phyloP scores from a whole-genome alignment of 1,284 basidiomycete genomes.

The Austroboletus niveus region DNA sequence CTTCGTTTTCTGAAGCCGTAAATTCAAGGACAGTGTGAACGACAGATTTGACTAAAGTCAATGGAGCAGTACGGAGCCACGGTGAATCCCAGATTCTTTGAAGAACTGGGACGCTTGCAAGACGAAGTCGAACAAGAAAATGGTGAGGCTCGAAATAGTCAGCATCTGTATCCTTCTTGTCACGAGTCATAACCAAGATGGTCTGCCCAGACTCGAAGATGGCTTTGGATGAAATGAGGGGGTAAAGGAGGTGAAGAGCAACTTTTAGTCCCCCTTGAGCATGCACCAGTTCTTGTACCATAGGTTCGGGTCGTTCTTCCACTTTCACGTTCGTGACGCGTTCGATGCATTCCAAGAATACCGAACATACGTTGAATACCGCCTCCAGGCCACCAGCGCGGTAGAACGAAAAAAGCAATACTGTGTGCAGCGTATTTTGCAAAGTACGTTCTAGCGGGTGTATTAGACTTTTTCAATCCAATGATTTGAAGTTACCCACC shows the following conservation, averaged over 20 bases:
- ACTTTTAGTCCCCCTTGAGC: slow-evolving; percentile 83
- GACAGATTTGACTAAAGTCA: slow-evolving; percentile 70
- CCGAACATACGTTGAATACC: slow-evolving; percentile 60
- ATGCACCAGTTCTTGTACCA: slow-evolving; percentile 66
- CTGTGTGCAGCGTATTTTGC: slow-evolving; percentile 77
- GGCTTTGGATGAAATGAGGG: slow-evolving; percentile 76
- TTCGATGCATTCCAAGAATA: slow-evolving; percentile 59
- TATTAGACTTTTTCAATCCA: slow-evolving; percentile 1
- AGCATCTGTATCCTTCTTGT: slow-evolving; percentile 72
- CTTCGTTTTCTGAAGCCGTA: slow-evolving; percentile 80
- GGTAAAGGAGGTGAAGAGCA: slow-evolving; percentile 74
- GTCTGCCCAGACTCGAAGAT: slow-evolving; percentile 89
- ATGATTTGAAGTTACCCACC: slow-evolving; percentile 48
- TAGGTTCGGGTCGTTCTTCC: slow-evolving; percentile 55
- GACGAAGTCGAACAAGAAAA: slow-evolving; percentile 81
- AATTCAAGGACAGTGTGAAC: slow-evolving; percentile 82
- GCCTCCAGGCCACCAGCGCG: slow-evolving; percentile 71
- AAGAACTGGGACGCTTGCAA: slow-evolving; percentile 68
- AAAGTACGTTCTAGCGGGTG: slow-evolving; percentile 62
- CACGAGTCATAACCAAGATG: slow-evolving; percentile 64
- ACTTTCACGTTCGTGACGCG: slow-evolving; percentile 44
- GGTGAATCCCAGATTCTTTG: slow-evolving; percentile 76
- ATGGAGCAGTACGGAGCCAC: slow-evolving; percentile 79
- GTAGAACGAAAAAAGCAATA: slow-evolving; percentile 77
- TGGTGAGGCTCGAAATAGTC: slow-evolving; percentile 84